Evolutionary conservation across 176 grass and related monocot genomes (phyloP).

Genomic region (Puccinellia tenuiflora): DNA sequence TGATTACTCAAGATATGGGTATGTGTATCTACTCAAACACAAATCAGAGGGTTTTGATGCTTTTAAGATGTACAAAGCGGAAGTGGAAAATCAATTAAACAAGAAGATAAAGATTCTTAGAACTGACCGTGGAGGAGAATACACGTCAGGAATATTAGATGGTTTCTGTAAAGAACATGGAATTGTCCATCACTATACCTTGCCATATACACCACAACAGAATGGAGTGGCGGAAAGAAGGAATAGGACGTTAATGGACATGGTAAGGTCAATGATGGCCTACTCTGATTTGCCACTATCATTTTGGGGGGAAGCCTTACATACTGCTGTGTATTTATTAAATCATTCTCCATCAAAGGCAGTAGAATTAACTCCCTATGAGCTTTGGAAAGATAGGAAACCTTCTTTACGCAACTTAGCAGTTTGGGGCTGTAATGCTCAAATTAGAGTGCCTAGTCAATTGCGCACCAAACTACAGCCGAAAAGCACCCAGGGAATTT

Average conservation of each 20-base stretch:
- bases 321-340: too few relatives aligned
- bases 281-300: neutral
- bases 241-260: neutral
- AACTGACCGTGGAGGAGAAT: neutral
- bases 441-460: too few relatives aligned
- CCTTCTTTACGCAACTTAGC: too few relatives aligned
- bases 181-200: neutral
- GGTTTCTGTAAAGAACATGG: neutral
- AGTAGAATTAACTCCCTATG: too few relatives aligned
- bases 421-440: too few relatives aligned
- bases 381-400: too few relatives aligned
- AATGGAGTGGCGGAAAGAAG: neutral
- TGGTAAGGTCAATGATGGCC: neutral
- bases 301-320: too few relatives aligned
- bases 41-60: neutral
- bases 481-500: too few relatives aligned
- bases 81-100: conserved; percentile 15
- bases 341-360: too few relatives aligned
- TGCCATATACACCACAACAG: neutral
- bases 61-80: neutral
- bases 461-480: too few relatives aligned
- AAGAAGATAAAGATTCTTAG: conserved; percentile 9
- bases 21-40: too few relatives aligned
- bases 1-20: neutral
- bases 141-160: conserved; percentile 2